Evolutionary conservation across 768 basidiomycete genomes (phyloP).

Genomic region (Rhodotorula graminis): DNA sequence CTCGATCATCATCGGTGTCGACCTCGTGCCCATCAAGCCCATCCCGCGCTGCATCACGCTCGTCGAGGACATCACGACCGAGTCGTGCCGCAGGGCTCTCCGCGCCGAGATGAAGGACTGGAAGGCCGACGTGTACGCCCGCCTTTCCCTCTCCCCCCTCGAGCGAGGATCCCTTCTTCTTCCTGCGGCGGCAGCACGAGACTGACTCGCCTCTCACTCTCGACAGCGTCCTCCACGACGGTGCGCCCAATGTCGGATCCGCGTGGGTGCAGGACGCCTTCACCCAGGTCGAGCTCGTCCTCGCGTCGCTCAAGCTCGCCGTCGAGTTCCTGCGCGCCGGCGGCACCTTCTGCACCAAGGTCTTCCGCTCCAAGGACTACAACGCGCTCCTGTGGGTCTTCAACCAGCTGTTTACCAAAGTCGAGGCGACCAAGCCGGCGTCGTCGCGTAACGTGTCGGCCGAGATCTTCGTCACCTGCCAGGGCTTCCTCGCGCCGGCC

Average conservation of each 20-base stretch:
- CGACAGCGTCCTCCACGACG: conserved; percentile 78
- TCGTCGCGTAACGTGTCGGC: conserved; percentile 98
- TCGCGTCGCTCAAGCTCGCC: conserved; percentile 54
- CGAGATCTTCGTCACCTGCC: conserved; percentile 98
- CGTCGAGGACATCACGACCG: conserved; percentile 87
- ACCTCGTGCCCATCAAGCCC: conserved; percentile 91
- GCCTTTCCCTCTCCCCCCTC: not conserved
- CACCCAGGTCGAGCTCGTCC: conserved; percentile 89
- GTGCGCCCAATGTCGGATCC: conserved; percentile 97
- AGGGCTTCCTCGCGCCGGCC: conserved; percentile 87
- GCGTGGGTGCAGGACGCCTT: conserved; percentile 99
- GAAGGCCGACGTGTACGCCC: conserved; percentile 76
- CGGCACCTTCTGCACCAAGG: conserved; percentile 97
- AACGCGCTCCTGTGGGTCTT: conserved; percentile 99
- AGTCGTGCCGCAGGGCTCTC: conserved; percentile 79
- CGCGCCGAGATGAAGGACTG: conserved; percentile 89
- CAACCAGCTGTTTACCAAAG: conserved; percentile 87
- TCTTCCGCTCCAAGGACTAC: conserved; percentile 96
- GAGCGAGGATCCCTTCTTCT: no score
- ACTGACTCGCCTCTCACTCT: no score
- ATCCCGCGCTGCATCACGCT: conserved; percentile 90
- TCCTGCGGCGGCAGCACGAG: no score
- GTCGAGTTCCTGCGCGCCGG: conserved; percentile 76
- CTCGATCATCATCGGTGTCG: conserved; percentile 63
- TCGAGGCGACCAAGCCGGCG: conserved; percentile 97